A percentile compares a stretch with the other conserved stretches of the same genome.
Evolutionary conservation across 495 filamentous ascomycete species (phyloP).

Genomic region (Durotheca rogersii): DNA sequence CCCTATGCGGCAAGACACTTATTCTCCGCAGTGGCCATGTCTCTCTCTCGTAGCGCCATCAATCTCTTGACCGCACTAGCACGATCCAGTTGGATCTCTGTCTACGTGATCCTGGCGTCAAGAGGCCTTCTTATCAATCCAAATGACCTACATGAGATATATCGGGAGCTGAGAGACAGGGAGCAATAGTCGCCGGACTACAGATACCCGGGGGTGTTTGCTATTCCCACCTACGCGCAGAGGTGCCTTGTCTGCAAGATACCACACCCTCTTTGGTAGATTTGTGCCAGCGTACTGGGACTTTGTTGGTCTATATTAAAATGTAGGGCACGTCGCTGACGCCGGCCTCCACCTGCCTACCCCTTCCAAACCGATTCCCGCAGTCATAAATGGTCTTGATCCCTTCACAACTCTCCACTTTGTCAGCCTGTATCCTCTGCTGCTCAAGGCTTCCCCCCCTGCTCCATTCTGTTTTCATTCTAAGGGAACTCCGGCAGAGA

Average conservation of each 20-base stretch:
- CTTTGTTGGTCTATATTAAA: constrained; percentile 34
- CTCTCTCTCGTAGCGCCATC: constrained; percentile 21
- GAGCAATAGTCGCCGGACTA: constrained; percentile 17
- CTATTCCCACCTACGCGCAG: too few species aligned
- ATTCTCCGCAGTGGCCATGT: constrained; percentile 18
- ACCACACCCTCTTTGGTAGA: too few species aligned
- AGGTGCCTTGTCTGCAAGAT: constrained; percentile 18
- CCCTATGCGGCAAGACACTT: constrained; percentile 10
- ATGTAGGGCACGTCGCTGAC: constrained; percentile 15
- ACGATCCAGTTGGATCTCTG: constrained; percentile 4
- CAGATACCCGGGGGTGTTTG: constrained; percentile 25
- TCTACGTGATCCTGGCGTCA: constrained; percentile 11
- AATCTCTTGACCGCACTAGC: constrained; percentile 17
- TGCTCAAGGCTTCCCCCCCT: constrained; percentile 1
- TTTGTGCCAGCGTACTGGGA: constrained; percentile 18
- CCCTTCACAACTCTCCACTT: constrained; percentile 19
- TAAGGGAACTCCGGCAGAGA: neutral
- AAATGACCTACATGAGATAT: constrained; percentile 17
- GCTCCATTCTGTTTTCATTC: neutral
- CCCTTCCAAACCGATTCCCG: constrained; percentile 17
- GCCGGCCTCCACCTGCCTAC: constrained; percentile 7
- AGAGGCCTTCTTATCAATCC: constrained; percentile 12
- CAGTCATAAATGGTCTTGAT: constrained; percentile 29
- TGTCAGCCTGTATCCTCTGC: constrained; percentile 3
- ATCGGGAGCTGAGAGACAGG: constrained; percentile 17